phyloP scores from a whole-genome alignment of 2,329 filamentous ascomycete species.

The Hymenoscyphus fraxineus region DNA sequence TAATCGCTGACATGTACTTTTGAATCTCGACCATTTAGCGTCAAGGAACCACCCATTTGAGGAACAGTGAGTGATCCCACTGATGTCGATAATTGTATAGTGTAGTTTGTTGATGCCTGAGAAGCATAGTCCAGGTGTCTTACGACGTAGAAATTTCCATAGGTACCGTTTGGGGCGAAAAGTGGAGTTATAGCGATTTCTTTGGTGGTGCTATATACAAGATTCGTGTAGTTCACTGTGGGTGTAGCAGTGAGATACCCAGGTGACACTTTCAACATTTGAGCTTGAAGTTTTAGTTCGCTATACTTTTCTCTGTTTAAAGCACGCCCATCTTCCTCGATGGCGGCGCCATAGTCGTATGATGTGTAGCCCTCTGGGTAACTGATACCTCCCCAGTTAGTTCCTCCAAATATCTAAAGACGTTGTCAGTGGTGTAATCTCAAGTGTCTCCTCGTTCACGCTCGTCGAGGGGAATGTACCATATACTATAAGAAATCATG shows the following conservation, averaged over 20 bases:
- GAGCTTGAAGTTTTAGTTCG: slow-evolving; percentile 71
- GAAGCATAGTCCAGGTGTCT: slow-evolving; percentile 63
- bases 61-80: slow-evolving; percentile 53
- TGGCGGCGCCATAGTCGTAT: slow-evolving; percentile 56
- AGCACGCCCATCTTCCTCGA: slow-evolving; percentile 61
- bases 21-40: slow-evolving; percentile 57
- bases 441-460: neutral
- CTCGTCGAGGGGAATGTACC: neutral
- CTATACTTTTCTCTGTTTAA: slow-evolving; percentile 73
- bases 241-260: slow-evolving; percentile 62
- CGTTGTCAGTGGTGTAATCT: neutral
- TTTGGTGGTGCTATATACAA: slow-evolving; percentile 51
- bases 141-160: slow-evolving; percentile 58
- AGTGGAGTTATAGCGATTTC: slow-evolving; percentile 60
- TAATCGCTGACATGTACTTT: slow-evolving; percentile 65
- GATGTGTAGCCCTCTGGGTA: slow-evolving; percentile 60
- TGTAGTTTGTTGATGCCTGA: slow-evolving; percentile 47
- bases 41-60: slow-evolving; percentile 50
- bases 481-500: neutral
- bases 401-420: slow-evolving; percentile 60
- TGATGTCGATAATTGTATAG: slow-evolving; percentile 53
- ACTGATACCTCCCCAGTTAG: slow-evolving; percentile 79
- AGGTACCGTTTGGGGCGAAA: slow-evolving; percentile 44
- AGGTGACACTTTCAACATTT: slow-evolving; percentile 70
- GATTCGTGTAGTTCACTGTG: slow-evolving; percentile 40